phyloP scores from a whole-genome alignment of 495 filamentous ascomycete species.

The Sphaerosporella brunnea region DNA sequence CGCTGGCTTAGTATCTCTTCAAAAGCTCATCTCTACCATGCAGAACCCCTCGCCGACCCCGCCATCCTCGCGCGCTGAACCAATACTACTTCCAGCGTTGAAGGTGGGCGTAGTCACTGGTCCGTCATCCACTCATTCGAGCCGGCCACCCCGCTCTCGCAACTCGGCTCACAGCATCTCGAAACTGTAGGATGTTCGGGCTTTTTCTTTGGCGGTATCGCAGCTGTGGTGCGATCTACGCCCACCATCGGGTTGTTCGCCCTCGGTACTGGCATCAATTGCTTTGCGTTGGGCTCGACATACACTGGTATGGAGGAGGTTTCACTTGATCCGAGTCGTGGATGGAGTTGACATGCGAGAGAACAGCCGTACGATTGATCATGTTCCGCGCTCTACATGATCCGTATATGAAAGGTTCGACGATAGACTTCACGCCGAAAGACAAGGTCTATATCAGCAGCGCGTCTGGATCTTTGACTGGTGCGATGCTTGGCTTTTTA shows the following conservation, averaged over 20 bases:
- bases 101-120: slow-evolving; percentile 38
- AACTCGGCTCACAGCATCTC: slow-evolving; percentile 3
- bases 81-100: slow-evolving; percentile 29
- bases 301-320: slow-evolving; percentile 47
- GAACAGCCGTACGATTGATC: slow-evolving; percentile 13
- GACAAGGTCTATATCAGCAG: slow-evolving; percentile 19
- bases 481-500: slow-evolving; percentile 16
- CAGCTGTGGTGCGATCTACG: slow-evolving; percentile 47
- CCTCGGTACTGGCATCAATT: slow-evolving; percentile 54
- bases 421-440: slow-evolving; percentile 5
- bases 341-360: too few relatives aligned
- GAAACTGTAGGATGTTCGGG: slow-evolving; percentile 43
- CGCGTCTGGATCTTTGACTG: slow-evolving; percentile 19
- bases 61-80: slow-evolving; percentile 1
- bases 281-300: slow-evolving; percentile 54
- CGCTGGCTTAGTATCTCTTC: too few relatives aligned
- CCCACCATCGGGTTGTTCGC: slow-evolving; percentile 51
- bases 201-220: slow-evolving; percentile 49
- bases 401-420: slow-evolving; percentile 1
- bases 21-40: too few relatives aligned
- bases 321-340: not conserved
- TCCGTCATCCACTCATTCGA: slow-evolving; percentile 27
- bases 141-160: not conserved
- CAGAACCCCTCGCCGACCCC: slow-evolving; percentile 1
- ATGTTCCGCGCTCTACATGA: slow-evolving; percentile 16